Base-by-base conservation (phyloP, 2,329 filamentous ascomycete species). In the Fusarium coicis region DNA sequence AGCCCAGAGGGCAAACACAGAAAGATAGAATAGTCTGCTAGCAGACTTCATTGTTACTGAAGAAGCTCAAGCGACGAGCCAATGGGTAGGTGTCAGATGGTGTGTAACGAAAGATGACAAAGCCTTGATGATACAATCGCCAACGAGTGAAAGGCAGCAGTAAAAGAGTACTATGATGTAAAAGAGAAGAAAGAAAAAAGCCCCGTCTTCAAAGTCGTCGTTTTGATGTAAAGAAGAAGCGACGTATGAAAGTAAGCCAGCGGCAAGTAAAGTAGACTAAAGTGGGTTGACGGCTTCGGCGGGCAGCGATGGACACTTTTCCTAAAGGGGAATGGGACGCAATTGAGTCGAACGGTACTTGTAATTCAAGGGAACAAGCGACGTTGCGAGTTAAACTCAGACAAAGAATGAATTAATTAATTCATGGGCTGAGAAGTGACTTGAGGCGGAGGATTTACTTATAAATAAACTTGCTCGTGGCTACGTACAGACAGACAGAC, bases 1-100 rank as follows among this genome's bases (percentile, higher is more conserved):
- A 40, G 83, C 84, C 87, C 86, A 89, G 66, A 90, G 85, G 68
- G 87, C 82, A 80, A 90, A 89, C 66, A 90, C 79, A 37, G 85
- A 85, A 70, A 90, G 84, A 77, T 86, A 90, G 76, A 90, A 89
- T 58, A 88, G 81, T 75, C 85, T 86, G 73, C 85, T 83, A 43
- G 87, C 87, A 74, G 87, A 82, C 79, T 83, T 87, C 88, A 90
- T 90, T 71, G 68, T 76, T 66, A 55, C 49, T 49, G 42, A 34
- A 43, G 53, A 52, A 55, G 43, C 53, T 67, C 47, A 36, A 46
- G 55, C 58, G 63, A 72, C 53, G 43, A 52, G 42, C 53, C 61
- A 53, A 10, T 16, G 52, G 23, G 42, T 57, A 43, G 57, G 40
- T 54, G 42, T 44, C 47, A n/a, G 14, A 40, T 30, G 7, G 44